phyloP scores from a whole-genome alignment of 495 filamentous ascomycete genomes.

The Neurospora sublineolata region DNA sequence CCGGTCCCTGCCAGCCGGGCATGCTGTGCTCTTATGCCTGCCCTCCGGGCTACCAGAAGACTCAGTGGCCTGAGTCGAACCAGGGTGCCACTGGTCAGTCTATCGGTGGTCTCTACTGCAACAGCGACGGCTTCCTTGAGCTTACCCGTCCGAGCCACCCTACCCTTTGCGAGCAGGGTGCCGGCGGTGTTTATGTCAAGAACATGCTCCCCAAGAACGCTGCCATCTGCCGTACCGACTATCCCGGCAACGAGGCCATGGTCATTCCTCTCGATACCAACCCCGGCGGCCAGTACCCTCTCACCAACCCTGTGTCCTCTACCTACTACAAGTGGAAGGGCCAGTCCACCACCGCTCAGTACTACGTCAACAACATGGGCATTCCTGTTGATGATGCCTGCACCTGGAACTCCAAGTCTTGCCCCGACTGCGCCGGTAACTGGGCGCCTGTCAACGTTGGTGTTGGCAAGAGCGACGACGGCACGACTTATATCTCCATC shows the following conservation, averaged over 20 bases:
- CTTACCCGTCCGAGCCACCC: slow-evolving; percentile 55
- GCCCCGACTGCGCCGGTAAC: slow-evolving; percentile 55
- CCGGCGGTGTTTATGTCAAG: slow-evolving; percentile 54
- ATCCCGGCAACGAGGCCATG: slow-evolving; percentile 82
- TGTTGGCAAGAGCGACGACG: slow-evolving; percentile 51
- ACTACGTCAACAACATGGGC: slow-evolving; percentile 86
- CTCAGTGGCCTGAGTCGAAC: slow-evolving; percentile 62
- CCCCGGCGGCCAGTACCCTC: slow-evolving; percentile 41
- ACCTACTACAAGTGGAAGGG: slow-evolving; percentile 70
- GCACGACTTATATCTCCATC: slow-evolving; percentile 70
- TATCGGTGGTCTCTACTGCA: slow-evolving; percentile 79
- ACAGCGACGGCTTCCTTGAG: slow-evolving; percentile 59
- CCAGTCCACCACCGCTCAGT: slow-evolving; percentile 75
- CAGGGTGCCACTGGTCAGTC: slow-evolving; percentile 81
- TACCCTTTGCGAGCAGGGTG: slow-evolving; percentile 66
- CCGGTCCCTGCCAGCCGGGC: slow-evolving; percentile 48
- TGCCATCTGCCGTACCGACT: slow-evolving; percentile 88
- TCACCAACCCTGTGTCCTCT: slow-evolving; percentile 62
- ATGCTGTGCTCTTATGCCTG: slow-evolving; percentile 89
- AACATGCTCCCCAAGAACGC: slow-evolving; percentile 57
- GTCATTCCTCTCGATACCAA: slow-evolving; percentile 58
- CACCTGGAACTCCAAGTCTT: slow-evolving; percentile 52
- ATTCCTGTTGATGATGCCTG: slow-evolving; percentile 59
- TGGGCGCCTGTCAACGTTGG: slow-evolving; percentile 85
- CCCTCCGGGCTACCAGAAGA: slow-evolving; percentile 82